Evolutionary conservation across 2,329 filamentous ascomycete species (phyloP).

Genomic region (Hymenoscyphus fraxineus): DNA sequence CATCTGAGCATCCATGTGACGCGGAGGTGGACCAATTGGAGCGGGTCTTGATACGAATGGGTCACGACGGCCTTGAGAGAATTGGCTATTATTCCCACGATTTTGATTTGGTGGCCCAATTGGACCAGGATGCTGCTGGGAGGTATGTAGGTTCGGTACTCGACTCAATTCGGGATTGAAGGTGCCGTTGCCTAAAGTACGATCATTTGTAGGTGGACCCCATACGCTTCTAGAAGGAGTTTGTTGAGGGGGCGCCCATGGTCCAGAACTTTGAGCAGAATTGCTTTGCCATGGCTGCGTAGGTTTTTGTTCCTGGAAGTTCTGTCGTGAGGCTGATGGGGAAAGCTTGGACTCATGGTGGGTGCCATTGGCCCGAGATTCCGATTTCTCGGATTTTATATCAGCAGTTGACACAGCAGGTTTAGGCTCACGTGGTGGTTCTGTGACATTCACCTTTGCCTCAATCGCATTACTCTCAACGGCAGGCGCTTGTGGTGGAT

Average conservation of each 20-base stretch:
- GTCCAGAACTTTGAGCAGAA: constrained; percentile 17
- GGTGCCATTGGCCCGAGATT: constrained; percentile 24
- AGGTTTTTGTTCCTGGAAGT: constrained; percentile 22
- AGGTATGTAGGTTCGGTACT: constrained; percentile 33
- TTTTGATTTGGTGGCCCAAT: constrained; percentile 34
- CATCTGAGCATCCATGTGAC: constrained; percentile 17
- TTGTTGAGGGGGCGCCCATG: constrained; percentile 46
- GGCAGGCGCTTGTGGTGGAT: constrained; percentile 11
- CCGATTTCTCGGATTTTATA: constrained; percentile 12
- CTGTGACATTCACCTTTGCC: constrained; percentile 15
- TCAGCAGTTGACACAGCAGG: constrained; percentile 9
- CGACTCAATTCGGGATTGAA: constrained; percentile 61
- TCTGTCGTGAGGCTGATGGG: constrained; percentile 27
- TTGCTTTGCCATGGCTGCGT: constrained; percentile 33
- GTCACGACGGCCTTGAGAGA: constrained; percentile 29
- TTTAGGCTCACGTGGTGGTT: constrained; percentile 13
- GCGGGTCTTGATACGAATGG: constrained; percentile 30
- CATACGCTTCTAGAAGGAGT: constrained; percentile 60
- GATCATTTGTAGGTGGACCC: constrained; percentile 65
- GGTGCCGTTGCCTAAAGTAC: constrained; percentile 72
- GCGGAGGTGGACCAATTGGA: constrained; percentile 34
- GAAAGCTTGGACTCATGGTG: constrained; percentile 37
- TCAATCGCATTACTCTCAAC: constrained; percentile 11
- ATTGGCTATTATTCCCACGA: constrained; percentile 27
- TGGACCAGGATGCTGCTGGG: constrained; percentile 30